Conservation (phyloP, 225 moss, liverwort and hornwort species). For the Sphagnum contortum region DNA sequence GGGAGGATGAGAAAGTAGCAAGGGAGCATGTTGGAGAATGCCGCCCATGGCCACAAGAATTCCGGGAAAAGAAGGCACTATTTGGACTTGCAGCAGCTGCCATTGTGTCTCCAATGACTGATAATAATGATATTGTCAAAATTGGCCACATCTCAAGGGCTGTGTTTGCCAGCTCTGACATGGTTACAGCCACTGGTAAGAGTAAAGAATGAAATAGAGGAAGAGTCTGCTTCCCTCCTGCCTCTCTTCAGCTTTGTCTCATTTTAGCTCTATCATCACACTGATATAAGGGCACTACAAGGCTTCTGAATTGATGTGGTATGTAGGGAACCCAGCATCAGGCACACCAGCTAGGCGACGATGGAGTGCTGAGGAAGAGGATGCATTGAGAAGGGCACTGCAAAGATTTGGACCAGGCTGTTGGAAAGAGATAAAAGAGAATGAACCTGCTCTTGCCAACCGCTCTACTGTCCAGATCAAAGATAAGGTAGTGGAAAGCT, state of each 20-base stretch:
- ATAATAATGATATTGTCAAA: slow-evolving; percentile 8
- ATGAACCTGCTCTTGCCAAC: slow-evolving; percentile 42
- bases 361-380: slow-evolving; percentile 30
- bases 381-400: slow-evolving; percentile 21
- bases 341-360: slow-evolving; percentile 18
- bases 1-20: slow-evolving; percentile 30
- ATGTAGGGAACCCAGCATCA: neutral
- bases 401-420: slow-evolving; percentile 19
- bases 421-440: slow-evolving; percentile 29
- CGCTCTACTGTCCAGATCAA: slow-evolving; percentile 32
- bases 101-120: slow-evolving; percentile 16
- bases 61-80: slow-evolving; percentile 27
- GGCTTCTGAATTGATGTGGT: no score
- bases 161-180: slow-evolving; percentile 7
- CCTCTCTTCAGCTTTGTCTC: no score
- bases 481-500: slow-evolving; percentile 19
- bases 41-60: slow-evolving; percentile 31
- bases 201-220: no score
- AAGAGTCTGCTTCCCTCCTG: no score
- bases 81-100: slow-evolving; percentile 33
- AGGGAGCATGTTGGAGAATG: slow-evolving; percentile 24
- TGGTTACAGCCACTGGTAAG: slow-evolving; percentile 13
- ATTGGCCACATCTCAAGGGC: slow-evolving; percentile 6
- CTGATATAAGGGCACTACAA: no score
- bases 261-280: no score